Percentiles rank a stretch among this genome's conserved stretches.
phyloP scores from a whole-genome alignment of 2,329 filamentous ascomycete genomes.

The Exophiala phaeomuriformis region DNA sequence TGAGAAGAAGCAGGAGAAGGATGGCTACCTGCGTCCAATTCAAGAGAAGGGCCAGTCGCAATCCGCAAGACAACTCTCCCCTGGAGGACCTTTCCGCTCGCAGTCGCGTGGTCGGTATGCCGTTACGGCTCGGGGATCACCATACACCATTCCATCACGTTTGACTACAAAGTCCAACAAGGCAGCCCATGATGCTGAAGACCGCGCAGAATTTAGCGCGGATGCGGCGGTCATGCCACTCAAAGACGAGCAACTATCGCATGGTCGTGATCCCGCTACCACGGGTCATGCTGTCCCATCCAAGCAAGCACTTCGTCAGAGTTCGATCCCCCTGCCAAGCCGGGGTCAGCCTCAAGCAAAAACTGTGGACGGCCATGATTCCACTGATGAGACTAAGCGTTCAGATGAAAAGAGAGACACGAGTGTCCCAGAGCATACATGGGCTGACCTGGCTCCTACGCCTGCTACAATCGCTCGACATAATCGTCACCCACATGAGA shows the following conservation, averaged over 20 bases:
- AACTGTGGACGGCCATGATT: not conserved
- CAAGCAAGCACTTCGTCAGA: conserved; percentile 4
- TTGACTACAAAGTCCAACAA: not conserved
- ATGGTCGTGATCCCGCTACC: not conserved
- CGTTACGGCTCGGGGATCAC: conserved; percentile 21
- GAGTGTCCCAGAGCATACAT: not conserved
- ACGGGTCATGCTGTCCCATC: not conserved
- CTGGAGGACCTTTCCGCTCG: conserved; percentile 12
- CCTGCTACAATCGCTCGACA: not conserved
- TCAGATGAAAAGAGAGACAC: not conserved
- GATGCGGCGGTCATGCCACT: not conserved
- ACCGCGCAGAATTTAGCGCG: not conserved
- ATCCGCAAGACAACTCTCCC: not conserved
- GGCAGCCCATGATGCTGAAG: not conserved
- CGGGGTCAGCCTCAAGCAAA: not conserved
- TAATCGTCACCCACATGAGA: not conserved
- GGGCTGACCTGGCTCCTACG: not conserved
- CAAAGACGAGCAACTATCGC: not conserved
- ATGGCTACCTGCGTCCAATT: conserved; percentile 1
- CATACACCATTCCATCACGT: conserved; percentile 15
- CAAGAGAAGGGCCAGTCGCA: conserved; percentile 8
- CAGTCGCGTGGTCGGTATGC: conserved; percentile 14
- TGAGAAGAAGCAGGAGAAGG: conserved; percentile 3
- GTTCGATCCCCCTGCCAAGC: conserved; percentile 16
- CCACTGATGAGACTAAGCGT: not conserved